Evolutionary conservation across 2,329 filamentous ascomycete genomes (phyloP).

Genomic region (Hypomyces perniciosus): DNA sequence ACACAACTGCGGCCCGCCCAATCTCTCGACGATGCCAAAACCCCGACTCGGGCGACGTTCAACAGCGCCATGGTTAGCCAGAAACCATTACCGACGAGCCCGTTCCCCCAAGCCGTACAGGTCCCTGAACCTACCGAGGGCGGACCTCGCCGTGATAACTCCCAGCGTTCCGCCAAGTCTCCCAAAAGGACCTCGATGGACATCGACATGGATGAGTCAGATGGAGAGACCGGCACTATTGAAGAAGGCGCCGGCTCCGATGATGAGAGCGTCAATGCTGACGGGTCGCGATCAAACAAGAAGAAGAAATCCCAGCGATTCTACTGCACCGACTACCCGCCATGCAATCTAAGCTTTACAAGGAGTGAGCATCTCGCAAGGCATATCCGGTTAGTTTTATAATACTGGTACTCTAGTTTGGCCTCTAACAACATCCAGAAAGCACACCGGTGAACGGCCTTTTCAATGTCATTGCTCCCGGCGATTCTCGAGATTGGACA

Average conservation of each 20-base stretch:
- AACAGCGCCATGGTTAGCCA: conserved; percentile 38
- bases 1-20: conserved; percentile 23
- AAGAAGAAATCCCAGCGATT: conserved; percentile 97
- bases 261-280: conserved; percentile 56
- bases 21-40: conserved; percentile 43
- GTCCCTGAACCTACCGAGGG: conserved; percentile 41
- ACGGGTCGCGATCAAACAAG: conserved; percentile 67
- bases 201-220: conserved; percentile 70
- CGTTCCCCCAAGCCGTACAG: conserved; percentile 46
- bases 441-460: conserved; percentile 94
- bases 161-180: conserved; percentile 57
- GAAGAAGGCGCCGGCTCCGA: conserved; percentile 56
- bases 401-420: neutral
- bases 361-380: conserved; percentile 90
- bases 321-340: conserved; percentile 91
- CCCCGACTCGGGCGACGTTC: conserved; percentile 58
- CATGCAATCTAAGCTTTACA: conserved; percentile 91
- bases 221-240: conserved; percentile 49
- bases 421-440: conserved; percentile 45
- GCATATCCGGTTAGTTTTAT: conserved; percentile 68
- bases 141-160: conserved; percentile 40
- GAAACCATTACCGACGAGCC: conserved; percentile 47
- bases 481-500: conserved; percentile 89
- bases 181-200: conserved; percentile 54
- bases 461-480: conserved; percentile 95